These are phyloP conservation scores for Lactarius quietus DNA, from an alignment of 768 basidiomycete genomes.

Conservation along the genomic window DNA sequence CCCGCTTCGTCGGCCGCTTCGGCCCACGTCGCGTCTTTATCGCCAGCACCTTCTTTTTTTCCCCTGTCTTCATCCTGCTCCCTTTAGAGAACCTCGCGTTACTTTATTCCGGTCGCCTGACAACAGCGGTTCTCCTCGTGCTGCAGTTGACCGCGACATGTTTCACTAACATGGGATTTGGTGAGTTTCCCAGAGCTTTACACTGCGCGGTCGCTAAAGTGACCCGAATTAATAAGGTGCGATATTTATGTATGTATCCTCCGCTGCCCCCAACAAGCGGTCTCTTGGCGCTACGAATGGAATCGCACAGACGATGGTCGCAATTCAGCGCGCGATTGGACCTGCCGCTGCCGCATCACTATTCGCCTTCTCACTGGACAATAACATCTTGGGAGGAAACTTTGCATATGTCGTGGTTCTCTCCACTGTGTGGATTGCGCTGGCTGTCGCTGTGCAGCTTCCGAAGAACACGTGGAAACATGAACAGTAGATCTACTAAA, in stretches of 20 bases:
- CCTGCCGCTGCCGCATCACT: conserved; percentile 57
- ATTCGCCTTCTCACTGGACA: conserved; percentile 56
- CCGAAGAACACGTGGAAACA: conserved; percentile 13
- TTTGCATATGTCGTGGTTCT: conserved; percentile 11
- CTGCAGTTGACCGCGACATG: conserved; percentile 8
- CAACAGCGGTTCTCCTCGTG: conserved; percentile 1
- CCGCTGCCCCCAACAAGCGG: conserved; percentile 58
- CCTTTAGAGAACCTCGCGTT: conserved; percentile 26
- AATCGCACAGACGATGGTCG: conserved; percentile 36
- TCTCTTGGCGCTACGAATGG: conserved; percentile 71
- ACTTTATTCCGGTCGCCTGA: background rate
- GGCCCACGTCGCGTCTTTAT: conserved; percentile 38
- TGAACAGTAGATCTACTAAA: background rate
- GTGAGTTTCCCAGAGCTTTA: background rate
- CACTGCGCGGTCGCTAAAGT: background rate
- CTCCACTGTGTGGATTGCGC: background rate
- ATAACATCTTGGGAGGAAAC: conserved; percentile 46
- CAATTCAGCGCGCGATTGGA: conserved; percentile 45
- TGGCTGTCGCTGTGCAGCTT: conserved; percentile 2
- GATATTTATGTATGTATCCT: conserved; percentile 67
- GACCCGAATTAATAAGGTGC: conserved; percentile 44
- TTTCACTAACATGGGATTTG: conserved; percentile 14
- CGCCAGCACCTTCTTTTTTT: conserved; percentile 27
- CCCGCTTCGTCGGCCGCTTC: conserved; percentile 35
- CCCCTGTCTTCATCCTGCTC: conserved; percentile 31